A percentile compares a stretch with the other conserved stretches of the same genome.
These are phyloP conservation scores for Fragilariopsis cylindrus DNA, from an alignment of 108 stramenopile species.

Conservation along the genomic window DNA sequence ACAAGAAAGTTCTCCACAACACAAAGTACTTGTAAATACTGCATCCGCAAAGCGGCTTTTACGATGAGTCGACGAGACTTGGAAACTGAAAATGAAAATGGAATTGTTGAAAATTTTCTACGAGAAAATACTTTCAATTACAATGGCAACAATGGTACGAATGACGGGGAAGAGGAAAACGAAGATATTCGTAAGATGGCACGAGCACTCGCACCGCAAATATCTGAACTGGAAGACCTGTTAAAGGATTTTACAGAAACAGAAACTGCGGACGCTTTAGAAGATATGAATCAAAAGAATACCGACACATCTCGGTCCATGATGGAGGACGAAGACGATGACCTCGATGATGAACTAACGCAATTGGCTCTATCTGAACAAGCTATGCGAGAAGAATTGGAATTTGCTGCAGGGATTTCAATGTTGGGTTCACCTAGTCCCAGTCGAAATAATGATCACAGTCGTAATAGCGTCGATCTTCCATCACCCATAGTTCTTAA, in stretches of 20 bases:
- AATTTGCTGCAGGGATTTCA: slow-evolving; percentile 31
- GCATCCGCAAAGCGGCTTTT: too few relatives aligned
- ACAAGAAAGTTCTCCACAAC: too few relatives aligned
- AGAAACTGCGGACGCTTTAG: slow-evolving; percentile 14
- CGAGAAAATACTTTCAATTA: slow-evolving; percentile 7
- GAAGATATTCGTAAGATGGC: slow-evolving; percentile 43
- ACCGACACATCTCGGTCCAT: slow-evolving; percentile 15
- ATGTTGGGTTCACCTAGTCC: slow-evolving; percentile 23
- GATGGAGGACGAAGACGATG: slow-evolving; percentile 47
- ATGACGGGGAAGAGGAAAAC: not conserved
- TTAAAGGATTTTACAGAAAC: slow-evolving; percentile 29
- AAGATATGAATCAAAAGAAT: not conserved
- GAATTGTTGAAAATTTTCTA: slow-evolving; percentile 13
- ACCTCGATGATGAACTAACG: slow-evolving; percentile 36
- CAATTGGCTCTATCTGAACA: slow-evolving; percentile 34
- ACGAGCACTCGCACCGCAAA: slow-evolving; percentile 38
- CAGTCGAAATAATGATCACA: slow-evolving; percentile 8
- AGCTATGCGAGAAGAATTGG: slow-evolving; percentile 32
- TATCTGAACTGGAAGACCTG: slow-evolving; percentile 37
- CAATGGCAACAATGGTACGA: not conserved
- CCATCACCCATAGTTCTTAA: not conserved
- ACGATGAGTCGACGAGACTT: too few relatives aligned
- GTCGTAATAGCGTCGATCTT: slow-evolving; percentile 7
- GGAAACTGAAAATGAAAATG: not conserved
- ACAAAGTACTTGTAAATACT: too few relatives aligned